Base-by-base conservation (phyloP, 768 basidiomycete genomes). In the Hypholoma fasciculare region DNA sequence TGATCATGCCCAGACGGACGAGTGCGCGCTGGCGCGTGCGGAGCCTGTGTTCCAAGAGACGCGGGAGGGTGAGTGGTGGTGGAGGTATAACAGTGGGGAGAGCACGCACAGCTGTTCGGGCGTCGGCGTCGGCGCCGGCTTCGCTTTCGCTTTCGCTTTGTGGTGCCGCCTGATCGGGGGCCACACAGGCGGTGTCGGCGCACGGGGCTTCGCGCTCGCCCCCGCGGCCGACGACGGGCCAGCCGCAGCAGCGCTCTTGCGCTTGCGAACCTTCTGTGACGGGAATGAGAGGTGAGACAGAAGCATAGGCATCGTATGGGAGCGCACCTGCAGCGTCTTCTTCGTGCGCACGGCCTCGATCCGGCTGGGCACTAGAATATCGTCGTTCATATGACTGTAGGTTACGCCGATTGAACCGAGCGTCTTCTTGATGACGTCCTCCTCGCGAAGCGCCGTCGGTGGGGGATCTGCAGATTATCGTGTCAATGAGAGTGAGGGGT, bases 311-410 rank as follows among this genome's bases (percentile, higher is more conserved):
- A 9, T 34, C 30, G 9, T 34, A 48, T 48, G 13, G n/a, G 11
- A 13, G 62, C 69, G 11, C 58, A 86, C 87, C 71, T 81, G 71
- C 27, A 86, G 69, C 14, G 81, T 80, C 19, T 77, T 79, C 58
- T 78, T 81, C 3, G 85, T 79, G 44, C 84, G 79, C 63, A 85
- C 82, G 52, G 85, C 84, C 64, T 90, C 89, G 26, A 92, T 84
- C 8, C 78, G 78, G 65, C 85, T 93, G 3, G 87, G 82, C 7
- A 78, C 76, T 13, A 94, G 75, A 13, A 93, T 75, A 17, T 87
- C 82, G 53, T 90, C 87, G 60, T 94, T 93, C 20, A 81, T 78
- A 65, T 93, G 92, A 34, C 82, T 88, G 61, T 93, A 94, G 51
- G 77, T 79, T 4, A 90, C 83, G 2, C 89, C 89, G 26, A 84